Evolutionary conservation across 2,329 filamentous ascomycete species (phyloP), one percentile per base, ranked within the genome.

Genomic region (Bipolaris oryzae): DNA sequence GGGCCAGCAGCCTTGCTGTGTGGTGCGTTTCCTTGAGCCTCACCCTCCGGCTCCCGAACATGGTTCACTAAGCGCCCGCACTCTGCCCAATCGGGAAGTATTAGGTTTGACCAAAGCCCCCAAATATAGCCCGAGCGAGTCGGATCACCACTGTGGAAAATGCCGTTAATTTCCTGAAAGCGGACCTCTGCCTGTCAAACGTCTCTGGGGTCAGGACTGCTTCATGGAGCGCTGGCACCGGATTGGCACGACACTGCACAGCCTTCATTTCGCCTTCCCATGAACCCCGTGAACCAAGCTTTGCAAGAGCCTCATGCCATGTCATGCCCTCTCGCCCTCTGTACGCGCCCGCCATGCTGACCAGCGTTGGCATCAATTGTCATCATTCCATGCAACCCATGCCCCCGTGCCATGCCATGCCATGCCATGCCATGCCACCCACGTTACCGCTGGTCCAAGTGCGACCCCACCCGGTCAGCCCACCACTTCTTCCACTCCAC

Each of bases 401-500:
- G 9, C 25, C 25, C 23, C 21, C 21, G 5, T 21, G 21, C 21
- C 21, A 3, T 6, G 5, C 21, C 21, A 21, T 3, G 3, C 21
- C 21, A 21, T 21, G 21, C 21, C 21, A 21, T 21, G 21, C 21
- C 28, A 31, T 31, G 28, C 28, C 28, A 5, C 42, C n/a, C 10
- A 44, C 25, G 47, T 61, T 58, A 61, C 52, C 55, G 53, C 57
- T 61, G 49, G 47, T 55, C 51, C 61, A 55, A 48, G 55, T 53
- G 53, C 57, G 70, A 61, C 62, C 78, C 78, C 25, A 88, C 80
- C 61, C 86, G 80, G 56, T 76, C 72, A 31, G 78, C 76, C 92
- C 92, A 96, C 91, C 92, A 96, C 44, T 82, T 76, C 41, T 78
- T 77, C 87, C 91, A 97, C 64, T 89, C 83, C 3, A 98, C 78